Evolutionary conservation across 2,329 filamentous ascomycete species (phyloP), one percentile per base, ranked within the genome.

Genomic region (Diplodia mutila): DNA sequence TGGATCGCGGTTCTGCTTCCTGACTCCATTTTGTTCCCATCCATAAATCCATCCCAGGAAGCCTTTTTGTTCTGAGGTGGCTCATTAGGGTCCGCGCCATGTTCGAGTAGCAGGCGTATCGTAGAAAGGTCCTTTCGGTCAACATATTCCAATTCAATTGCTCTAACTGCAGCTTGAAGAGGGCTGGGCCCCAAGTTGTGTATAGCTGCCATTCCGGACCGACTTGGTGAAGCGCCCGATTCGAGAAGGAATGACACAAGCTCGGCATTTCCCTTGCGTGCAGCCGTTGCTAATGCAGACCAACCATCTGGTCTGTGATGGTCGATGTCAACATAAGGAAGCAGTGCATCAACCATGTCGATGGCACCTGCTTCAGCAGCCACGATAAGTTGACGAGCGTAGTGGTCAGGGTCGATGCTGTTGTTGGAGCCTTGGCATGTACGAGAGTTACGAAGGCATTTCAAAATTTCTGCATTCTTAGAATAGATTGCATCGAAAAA

Each of bases 141-240:
- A 4, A 39, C 37, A 0, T 1, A 3, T 1, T 12, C 3, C 1
- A 18, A 14, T 14, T 14, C 0, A 5, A 39, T 39, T 14, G 37
- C 37, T 6, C 2, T 1, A 18, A 42, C 18, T 18, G 39, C 39
- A 6, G 39, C 39, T 18, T 42, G 39, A 1, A 42, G 39, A 7
- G 39, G 39, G 39, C 39, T 39, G 37, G 6, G 37, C 14, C 37
- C 4, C 14, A 39, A 39, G 37, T 39, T 39, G 37, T 39, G 14
- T 4, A 5, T 39, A 16, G 37, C 37, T 16, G 37, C 37, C 5
- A 4, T 1, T 16, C 37, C 39, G 7, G 39, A 42, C 18, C 39
- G 39, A 14, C 18, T 42, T 42, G 39, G 39, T 42, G 39, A 42
- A 42, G 39, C 39, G 5, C 39, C 39, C 7, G 39, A n/a, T 1